Evolutionary conservation across 768 basidiomycete genomes (phyloP).

Genomic region (Phallus indusiatus): DNA sequence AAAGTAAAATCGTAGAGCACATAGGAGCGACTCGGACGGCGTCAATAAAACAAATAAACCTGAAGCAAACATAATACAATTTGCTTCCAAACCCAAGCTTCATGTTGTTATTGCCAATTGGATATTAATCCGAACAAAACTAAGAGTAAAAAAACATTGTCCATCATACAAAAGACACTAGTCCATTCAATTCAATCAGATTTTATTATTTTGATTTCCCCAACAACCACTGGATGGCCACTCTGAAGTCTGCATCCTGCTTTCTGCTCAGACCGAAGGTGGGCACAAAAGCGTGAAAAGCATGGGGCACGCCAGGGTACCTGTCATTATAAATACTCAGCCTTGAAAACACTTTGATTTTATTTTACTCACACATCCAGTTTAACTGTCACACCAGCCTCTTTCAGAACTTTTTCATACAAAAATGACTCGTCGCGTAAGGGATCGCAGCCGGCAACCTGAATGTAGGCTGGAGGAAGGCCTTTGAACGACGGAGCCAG

Average conservation of each 20-base stretch:
- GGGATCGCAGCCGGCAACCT: conserved; percentile 18
- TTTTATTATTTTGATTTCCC: background rate
- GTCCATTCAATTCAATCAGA: background rate
- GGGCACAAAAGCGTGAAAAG: conserved; percentile 9
- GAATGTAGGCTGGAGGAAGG: conserved; percentile 18
- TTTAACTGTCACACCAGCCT: conserved; percentile 16
- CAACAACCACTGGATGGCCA: conserved; percentile 17
- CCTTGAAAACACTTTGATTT: background rate
- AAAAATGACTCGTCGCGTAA: conserved; percentile 21
- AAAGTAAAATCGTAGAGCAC: too few species aligned
- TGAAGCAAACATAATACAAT: too few species aligned
- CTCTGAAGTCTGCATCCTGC: conserved; percentile 11
- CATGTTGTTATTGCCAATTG: too few species aligned
- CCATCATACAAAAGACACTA: too few species aligned
- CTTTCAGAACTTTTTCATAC: conserved; percentile 17
- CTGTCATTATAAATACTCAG: conserved; percentile 6
- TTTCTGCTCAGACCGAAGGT: conserved; percentile 10
- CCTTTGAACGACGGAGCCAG: conserved; percentile 12
- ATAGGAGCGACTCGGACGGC: too few species aligned
- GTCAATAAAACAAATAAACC: too few species aligned
- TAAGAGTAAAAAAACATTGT: too few species aligned
- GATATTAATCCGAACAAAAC: too few species aligned
- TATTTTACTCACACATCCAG: conserved; percentile 14
- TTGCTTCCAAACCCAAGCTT: too few species aligned
- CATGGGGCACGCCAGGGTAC: background rate